Evolutionary conservation across 257 asterid genomes (phyloP), one percentile per base, ranked within the genome.

Genomic region (Nicotiana noctiflora): DNA sequence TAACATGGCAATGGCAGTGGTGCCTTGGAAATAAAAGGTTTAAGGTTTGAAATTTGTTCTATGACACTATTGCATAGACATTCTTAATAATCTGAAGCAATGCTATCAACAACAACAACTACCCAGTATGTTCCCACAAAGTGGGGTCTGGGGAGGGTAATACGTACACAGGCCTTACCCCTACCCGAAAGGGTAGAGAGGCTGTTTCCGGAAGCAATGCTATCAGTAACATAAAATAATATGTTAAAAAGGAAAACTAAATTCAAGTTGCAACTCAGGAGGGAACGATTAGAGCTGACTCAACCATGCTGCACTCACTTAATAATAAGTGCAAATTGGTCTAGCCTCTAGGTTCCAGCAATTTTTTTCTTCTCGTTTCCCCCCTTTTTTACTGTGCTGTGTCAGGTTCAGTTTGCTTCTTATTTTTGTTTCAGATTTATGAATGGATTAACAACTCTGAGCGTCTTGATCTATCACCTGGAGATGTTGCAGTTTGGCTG

Each of bases 401-500:
- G 19, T 66, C 23, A 11, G 27, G 6, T 3, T 44, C 27, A 31
- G 27, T 31, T 66, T 64, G 10, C 12, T 66, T 15, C 75, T 31
- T 31, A 56, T 18, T 32, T 67, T 67, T 31, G 23, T 21, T 67
- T 34, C 23, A 67, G 52, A 67, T 32, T 67, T 32, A 31, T 79
- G 85, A 84, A 86, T 86, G 87, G 87, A 72, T 76, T 32, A 44
- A 31, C n/a, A 19, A 10, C 59, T 27, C 8, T 23, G 5, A 29
- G 1, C 23, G 27, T 23, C 60, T 74, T 44, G 18, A 75, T 44
- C 51, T 75, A 18, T 55, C 67, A 12, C 9, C 78, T 53, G 84
- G 87, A 74, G 84, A 79, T 82, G 77, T 77, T 37, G 84, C 89
- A 51, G 63, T 81, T 32, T 75, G 13, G 56, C 75, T n/a, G 81